Evolutionary conservation across 352 stramenopile species (phyloP), one percentile per base, ranked within the genome.

Genomic region (Phytophthora pseudosyringae): DNA sequence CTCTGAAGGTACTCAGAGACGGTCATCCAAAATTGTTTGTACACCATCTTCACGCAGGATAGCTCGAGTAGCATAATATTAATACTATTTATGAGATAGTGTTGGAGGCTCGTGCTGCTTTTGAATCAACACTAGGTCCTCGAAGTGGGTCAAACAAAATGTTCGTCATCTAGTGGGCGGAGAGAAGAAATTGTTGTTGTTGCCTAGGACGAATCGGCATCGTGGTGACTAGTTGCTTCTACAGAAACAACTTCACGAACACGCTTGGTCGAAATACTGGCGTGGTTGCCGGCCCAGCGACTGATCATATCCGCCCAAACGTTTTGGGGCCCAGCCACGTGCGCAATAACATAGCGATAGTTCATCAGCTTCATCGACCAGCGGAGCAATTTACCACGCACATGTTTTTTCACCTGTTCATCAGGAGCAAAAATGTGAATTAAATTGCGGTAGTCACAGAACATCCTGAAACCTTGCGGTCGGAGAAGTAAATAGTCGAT

Each of bases 261-360:
- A 32, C 39, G 38, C 16, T 55, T 55, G 15, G 21, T 50, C 51
- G 28, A 32, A 25, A 28, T n/a, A 15, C 1, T 26, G 5, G 21
- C 25, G 5, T 33, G 32, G 8, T 62, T 45, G 0, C 43, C 48
- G 35, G 58, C 59, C 50, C 59, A 68, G 3, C 31, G 41, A 21
- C 39, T 55, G 13, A 63, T 56, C 59, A 68, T 68, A 29, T 68
- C 41, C 13, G 59, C 59, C 50, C 59, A 68, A 11, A 63, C 51
- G 6, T 68, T 68, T 12, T 53, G 10, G 0, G 43, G 25, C 9
- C 59, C 35, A 0, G 38, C 25, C 0, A 66, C 36, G 36, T 68
- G 45, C 15, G 51, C 43, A 18, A 66, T 59, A 5, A 52, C 33
- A n/a, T 66, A 66, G n/a, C 25, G 1, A 29, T 61, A 61, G 36